Base-by-base conservation (phyloP, 306 rosid genomes). In the Gynostemma pentaphyllum region DNA sequence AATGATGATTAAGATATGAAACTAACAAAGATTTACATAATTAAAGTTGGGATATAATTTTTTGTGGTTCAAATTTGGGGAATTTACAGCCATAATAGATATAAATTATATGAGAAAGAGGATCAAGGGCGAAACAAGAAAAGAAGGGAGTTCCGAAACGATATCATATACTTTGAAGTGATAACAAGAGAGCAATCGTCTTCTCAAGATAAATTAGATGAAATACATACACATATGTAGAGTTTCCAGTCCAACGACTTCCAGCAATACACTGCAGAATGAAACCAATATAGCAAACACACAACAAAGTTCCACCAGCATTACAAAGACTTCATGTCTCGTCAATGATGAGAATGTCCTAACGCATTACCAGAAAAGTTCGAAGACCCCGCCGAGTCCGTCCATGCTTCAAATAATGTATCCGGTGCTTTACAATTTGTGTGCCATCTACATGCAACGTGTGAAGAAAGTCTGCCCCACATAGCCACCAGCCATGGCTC, bases 401-500 rank as follows among this genome's bases (percentile, higher is more conserved):
- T 26, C 50, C 48, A 22, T 23, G 66, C 28, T 61, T 61, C 50
- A 15, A 61, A 61, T 61, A 8, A 23, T 40, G 49, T 22, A 61
- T 61, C 36, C 4, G 44, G 18, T 29, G 68, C 55, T 45, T 64
- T 64, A 27, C 26, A 22, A 49, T 26, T 64, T 36, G 26, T 41
- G 62, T 52, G 36, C 62, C 41, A 34, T 28, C 68, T 77, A 80
- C 54, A 76, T 32, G 71, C 87, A 82, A 1, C 87, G 82, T 0
- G 85, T 63, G 67, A 82, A 82, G 62, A 42, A 72, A 39, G 78
- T 74, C 23, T 82, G 80, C 39, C 85, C 88, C 7, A 79, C 78
- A 63, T 79, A 82, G 18, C 88, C 88, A 48, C 88, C 88, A 37
- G 82, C 66, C 77, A 82, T 79, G 11, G 88, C 88, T 66, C 82